Evolutionary conservation across 192 early-diverging fungal genomes (phyloP).

Genomic region (Linderina pennispora): DNA sequence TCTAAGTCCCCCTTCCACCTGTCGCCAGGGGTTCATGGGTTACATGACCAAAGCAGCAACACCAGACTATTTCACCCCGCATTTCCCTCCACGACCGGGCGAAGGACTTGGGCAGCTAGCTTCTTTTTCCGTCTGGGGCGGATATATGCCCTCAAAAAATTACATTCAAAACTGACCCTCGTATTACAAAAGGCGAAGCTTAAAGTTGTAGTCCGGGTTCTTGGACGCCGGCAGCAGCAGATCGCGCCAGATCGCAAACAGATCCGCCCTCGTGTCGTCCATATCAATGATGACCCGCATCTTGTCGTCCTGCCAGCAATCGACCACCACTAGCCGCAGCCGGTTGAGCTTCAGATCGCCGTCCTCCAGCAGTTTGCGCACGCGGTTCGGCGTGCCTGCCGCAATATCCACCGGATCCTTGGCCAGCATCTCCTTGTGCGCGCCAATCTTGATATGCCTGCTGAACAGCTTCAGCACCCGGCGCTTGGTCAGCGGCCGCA

Average conservation of each 20-base stretch:
- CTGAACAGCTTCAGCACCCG: slow-evolving; percentile 40
- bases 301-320: slow-evolving; percentile 46
- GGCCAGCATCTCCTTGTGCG: slow-evolving; percentile 19
- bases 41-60: too few relatives aligned
- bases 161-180: too few relatives aligned
- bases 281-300: slow-evolving; percentile 45
- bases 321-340: slow-evolving; percentile 31
- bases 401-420: slow-evolving; percentile 20
- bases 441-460: slow-evolving; percentile 33
- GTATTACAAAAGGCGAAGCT: slow-evolving; percentile 22
- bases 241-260: slow-evolving; percentile 43
- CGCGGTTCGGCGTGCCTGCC: slow-evolving; percentile 42
- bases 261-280: slow-evolving; percentile 35
- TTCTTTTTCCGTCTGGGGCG: too few relatives aligned
- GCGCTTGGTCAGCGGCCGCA: slow-evolving; percentile 18
- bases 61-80: too few relatives aligned
- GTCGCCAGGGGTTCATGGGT: too few relatives aligned
- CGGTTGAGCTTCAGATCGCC: slow-evolving; percentile 27
- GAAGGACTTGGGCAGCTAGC: too few relatives aligned
- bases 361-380: slow-evolving; percentile 25
- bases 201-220: slow-evolving; percentile 32
- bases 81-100: too few relatives aligned
- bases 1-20: slow-evolving; percentile 13
- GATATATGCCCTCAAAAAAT: too few relatives aligned
- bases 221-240: slow-evolving; percentile 25